Base-by-base conservation (phyloP, 1,284 basidiomycete genomes). In the Gymnopus androsaceus region DNA sequence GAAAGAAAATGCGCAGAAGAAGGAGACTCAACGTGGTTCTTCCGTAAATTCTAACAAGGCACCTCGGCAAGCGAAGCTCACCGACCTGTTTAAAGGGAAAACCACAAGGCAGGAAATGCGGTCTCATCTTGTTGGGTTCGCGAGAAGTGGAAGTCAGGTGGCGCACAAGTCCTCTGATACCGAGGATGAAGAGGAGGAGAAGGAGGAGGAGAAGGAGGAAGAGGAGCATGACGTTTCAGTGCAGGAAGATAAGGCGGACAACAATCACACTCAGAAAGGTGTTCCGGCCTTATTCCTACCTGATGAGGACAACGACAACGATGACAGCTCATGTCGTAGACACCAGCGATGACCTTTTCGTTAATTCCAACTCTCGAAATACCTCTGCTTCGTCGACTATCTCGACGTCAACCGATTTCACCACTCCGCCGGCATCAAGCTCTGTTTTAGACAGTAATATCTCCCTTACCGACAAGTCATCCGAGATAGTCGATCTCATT, bases 131-230 rank as follows among this genome's bases (percentile, higher is more conserved):
- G 54, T 47, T 19, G 55, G 58, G 15, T 59, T 59, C 51, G 58
- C 55, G 8, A 45, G 58, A 27, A 47, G 36, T 42, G 58, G 58
- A 6, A 59, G 55, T 41, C 54, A 54, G 31, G 33, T 59, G 19
- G 30, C 15, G 6, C 44, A 57, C 2, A 17, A 46, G 15, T 41
- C 52, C 3, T 45, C 44, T 6, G 49, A 51, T 42, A 33, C 25
- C 17, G 40, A 51, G 19, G 55, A 50, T 12, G 47, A 45, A 23
- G 50, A 53, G 21, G 42, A 42, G 14, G 50, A 51, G 6, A 36
- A 48, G 11, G 33, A 54, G 19, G 38, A 58, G 3, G 15, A n/a
- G 41, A 50, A 23, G 23, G 14, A 48, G 34, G 15, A 21, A 28
- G 44, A 47, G 15, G 4, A 27, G 5, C 23, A 30, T 7, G 19